Evolutionary conservation across 169 alveolate genomes (phyloP).

Genomic region (Eimeria necatrix): DNA sequence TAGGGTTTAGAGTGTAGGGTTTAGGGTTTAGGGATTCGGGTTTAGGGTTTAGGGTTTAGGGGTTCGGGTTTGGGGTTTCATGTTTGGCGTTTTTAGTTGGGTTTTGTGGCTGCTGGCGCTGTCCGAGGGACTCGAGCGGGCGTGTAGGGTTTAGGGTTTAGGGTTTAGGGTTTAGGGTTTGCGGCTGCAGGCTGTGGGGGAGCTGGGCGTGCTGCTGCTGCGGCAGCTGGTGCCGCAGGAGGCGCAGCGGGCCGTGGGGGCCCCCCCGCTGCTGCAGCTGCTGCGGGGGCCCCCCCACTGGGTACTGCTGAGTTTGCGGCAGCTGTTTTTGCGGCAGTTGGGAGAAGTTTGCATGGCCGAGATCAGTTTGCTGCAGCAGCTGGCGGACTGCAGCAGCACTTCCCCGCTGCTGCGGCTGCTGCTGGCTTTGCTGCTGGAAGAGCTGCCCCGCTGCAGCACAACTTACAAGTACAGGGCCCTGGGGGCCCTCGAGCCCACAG

Average conservation of each 20-base stretch:
- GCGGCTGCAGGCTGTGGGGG: slow-evolving; percentile 34
- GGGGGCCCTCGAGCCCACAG: slow-evolving; percentile 56
- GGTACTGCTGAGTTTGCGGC: slow-evolving; percentile 21
- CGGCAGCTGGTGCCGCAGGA: neutral
- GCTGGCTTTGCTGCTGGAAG: slow-evolving; percentile 64
- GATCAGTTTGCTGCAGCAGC: slow-evolving; percentile 50
- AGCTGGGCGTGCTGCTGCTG: neutral
- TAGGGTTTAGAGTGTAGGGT: too few species aligned
- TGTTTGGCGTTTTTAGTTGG: too few species aligned
- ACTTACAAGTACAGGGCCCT: slow-evolving; percentile 43
- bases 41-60: too few species aligned
- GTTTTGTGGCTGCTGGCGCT: too few species aligned
- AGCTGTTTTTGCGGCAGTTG: neutral
- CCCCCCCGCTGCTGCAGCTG: slow-evolving; percentile 54
- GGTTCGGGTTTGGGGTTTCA: too few species aligned
- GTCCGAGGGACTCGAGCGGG: too few species aligned
- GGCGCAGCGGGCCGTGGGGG: neutral
- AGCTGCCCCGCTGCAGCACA: slow-evolving; percentile 49
- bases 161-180: slow-evolving; percentile 21
- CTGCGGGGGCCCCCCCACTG: slow-evolving; percentile 53
- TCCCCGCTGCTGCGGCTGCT: slow-evolving; percentile 68
- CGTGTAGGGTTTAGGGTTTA: slow-evolving; percentile 18
- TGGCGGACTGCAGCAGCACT: slow-evolving; percentile 2
- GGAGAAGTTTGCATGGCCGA: slow-evolving; percentile 1
- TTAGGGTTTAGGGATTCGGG: too few species aligned